These are phyloP conservation scores for Noccaea caerulescens DNA, from an alignment of 345 rosid species.

Conservation along the genomic window DNA sequence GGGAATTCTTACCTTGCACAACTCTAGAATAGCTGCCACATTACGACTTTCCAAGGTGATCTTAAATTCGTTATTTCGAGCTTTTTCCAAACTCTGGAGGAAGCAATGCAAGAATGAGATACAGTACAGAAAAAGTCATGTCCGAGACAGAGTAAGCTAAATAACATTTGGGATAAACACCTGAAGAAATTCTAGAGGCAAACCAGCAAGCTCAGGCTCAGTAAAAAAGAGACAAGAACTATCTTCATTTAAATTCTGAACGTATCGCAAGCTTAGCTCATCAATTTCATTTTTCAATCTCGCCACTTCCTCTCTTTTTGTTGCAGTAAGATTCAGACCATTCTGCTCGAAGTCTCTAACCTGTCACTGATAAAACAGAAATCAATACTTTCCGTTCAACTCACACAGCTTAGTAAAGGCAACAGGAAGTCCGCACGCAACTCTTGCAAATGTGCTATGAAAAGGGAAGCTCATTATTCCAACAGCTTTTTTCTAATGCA, in stretches of 20 bases:
- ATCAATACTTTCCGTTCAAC: conserved; percentile 47
- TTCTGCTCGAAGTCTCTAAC: conserved; percentile 85
- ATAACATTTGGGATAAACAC: conserved; percentile 42
- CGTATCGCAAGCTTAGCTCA: conserved; percentile 68
- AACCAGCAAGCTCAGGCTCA: conserved; percentile 75
- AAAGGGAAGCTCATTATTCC: background rate
- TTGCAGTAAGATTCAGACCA: conserved; percentile 82
- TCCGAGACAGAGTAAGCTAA: conserved; percentile 19
- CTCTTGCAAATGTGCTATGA: conserved; percentile 10
- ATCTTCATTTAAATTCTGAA: conserved; percentile 78
- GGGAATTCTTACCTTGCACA: conserved; percentile 70
- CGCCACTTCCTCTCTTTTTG: conserved; percentile 79
- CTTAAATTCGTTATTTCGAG: conserved; percentile 66
- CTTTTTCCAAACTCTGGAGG: conserved; percentile 71
- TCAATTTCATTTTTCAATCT: conserved; percentile 73
- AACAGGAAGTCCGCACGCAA: conserved; percentile 17
- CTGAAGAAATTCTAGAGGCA: conserved; percentile 78
- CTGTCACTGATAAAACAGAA: conserved; percentile 81
- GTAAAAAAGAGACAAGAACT: conserved; percentile 62
- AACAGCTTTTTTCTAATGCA: conserved; percentile 2
- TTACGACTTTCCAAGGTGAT: conserved; percentile 67
- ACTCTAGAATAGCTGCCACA: conserved; percentile 75
- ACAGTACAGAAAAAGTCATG: conserved; percentile 13
- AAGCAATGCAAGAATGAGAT: conserved; percentile 29
- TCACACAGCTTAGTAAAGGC: conserved; percentile 16